phyloP scores from a whole-genome alignment of 805 yeast genomes.

The Metschnikowia similis region DNA sequence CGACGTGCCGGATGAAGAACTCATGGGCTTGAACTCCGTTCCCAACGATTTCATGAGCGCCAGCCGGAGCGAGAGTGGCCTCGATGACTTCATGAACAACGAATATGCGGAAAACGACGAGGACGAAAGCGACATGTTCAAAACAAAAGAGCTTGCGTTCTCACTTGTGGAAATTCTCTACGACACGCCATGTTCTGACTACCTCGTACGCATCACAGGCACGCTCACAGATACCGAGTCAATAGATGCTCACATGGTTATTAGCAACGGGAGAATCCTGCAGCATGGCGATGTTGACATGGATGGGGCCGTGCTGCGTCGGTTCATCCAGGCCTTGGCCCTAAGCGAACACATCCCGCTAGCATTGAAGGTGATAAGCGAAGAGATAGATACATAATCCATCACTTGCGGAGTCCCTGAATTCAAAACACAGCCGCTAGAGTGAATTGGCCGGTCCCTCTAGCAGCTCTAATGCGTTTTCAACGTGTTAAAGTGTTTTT shows the following conservation, averaged over 20 bases:
- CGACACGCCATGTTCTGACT: slow-evolving; percentile 21
- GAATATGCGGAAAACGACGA: slow-evolving; percentile 9
- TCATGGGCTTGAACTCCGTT: slow-evolving; percentile 30
- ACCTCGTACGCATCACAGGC: slow-evolving; percentile 20
- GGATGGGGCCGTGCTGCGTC: slow-evolving; percentile 18
- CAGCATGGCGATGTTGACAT: slow-evolving; percentile 18
- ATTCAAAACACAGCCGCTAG: too few relatives aligned
- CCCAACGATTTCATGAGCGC: slow-evolving; percentile 14
- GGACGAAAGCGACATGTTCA: background rate
- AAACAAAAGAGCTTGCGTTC: slow-evolving; percentile 6
- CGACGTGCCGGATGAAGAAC: slow-evolving; percentile 38
- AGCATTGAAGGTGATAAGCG: slow-evolving; percentile 17
- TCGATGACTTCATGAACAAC: slow-evolving; percentile 27
- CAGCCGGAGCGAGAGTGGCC: slow-evolving; percentile 13
- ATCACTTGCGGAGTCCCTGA: too few relatives aligned
- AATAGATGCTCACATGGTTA: slow-evolving; percentile 21
- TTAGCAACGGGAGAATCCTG: slow-evolving; percentile 28
- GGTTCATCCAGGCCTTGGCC: slow-evolving; percentile 25
- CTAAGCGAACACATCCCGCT: slow-evolving; percentile 30
- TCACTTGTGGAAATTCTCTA: slow-evolving; percentile 23
- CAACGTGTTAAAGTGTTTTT: too few relatives aligned
- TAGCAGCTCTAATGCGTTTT: too few relatives aligned
- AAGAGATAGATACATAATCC: background rate
- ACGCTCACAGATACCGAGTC: slow-evolving; percentile 3
- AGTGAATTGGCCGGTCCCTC: too few relatives aligned